Percentiles rank a stretch among this genome's conserved stretches.
phyloP scores from a whole-genome alignment of 2,329 filamentous ascomycete species.

The Zymoseptoria ardabiliae region DNA sequence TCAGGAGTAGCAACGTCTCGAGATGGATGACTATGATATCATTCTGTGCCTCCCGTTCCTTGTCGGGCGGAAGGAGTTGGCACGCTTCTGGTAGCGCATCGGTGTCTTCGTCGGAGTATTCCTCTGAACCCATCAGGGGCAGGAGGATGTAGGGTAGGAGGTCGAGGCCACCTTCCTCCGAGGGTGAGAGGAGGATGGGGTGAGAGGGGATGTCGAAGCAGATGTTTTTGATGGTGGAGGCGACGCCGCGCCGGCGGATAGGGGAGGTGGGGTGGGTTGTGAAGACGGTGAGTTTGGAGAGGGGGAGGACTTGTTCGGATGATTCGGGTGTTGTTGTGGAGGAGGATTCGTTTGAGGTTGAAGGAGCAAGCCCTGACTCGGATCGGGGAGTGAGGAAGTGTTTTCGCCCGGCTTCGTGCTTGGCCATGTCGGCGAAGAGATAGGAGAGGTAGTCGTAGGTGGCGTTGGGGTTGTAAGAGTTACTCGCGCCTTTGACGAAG shows the following conservation, averaged over 20 bases:
- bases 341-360: neutral
- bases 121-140: constrained; percentile 80
- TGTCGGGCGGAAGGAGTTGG: constrained; percentile 82
- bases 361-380: constrained; percentile 5
- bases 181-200: constrained; percentile 49
- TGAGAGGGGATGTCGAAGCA: constrained; percentile 76
- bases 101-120: constrained; percentile 80
- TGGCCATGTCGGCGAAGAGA: constrained; percentile 86
- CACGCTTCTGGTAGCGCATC: constrained; percentile 82
- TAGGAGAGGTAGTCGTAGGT: constrained; percentile 92
- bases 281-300: constrained; percentile 89
- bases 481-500: constrained; percentile 85
- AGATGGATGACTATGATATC: constrained; percentile 79
- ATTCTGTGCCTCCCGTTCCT: constrained; percentile 69
- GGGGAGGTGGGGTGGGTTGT: constrained; percentile 74
- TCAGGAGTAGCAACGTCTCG: constrained; percentile 78
- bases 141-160: constrained; percentile 83
- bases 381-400: constrained; percentile 37
- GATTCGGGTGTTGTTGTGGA: constrained; percentile 43
- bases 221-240: constrained; percentile 88
- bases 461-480: constrained; percentile 73
- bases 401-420: constrained; percentile 59
- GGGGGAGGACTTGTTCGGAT: constrained; percentile 69
- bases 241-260: constrained; percentile 86
- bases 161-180: constrained; percentile 61